Evolutionary conservation across 495 filamentous ascomycete genomes (phyloP), one percentile per base, ranked within the genome.

Genomic region (Pyrenopolyporus hunteri): DNA sequence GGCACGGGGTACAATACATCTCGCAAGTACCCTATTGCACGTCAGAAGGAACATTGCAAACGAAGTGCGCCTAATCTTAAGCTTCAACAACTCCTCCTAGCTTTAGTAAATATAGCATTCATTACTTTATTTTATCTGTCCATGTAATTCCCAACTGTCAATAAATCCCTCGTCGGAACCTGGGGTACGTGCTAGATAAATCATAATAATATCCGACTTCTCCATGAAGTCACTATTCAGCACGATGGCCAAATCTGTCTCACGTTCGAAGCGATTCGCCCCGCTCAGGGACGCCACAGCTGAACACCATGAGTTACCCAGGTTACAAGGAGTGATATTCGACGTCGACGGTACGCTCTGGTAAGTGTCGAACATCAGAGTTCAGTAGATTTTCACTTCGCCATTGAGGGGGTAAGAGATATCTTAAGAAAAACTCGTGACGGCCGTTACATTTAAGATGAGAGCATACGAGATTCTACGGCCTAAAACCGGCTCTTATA

Each of bases 291-390:
- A 61, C 28, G 57, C 56, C 1, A 57, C 57, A 17, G 32, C 43
- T 20, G 56, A 70, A 6, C 47, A 62, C 5, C 43, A 67, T 22
- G 67, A 73, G 52, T 76, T 77, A 8, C 88, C 87, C 31, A 79
- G 74, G 45, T 74, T 98, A 44, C 84, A 87, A 63, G 93, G 93
- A 1, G 83, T 98, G 5, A 85, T 97, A 25, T 98, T 98, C 73
- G 93, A 98, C 76, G 89, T 98, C 26, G 93, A 98, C 73, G 93
- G 93, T 4, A 98, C 93, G 16, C 72, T 98, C 43, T 96, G 89
- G 93, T 93, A 74, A 80, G 84, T 80, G 14, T 6, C 14, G 25
- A 29, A 26, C 22, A 14, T 14, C 3, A 4, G 9, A 28, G 2
- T 14, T 25, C 8, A 26, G n/a, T n/a, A n/a, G n/a, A n/a, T n/a